These are phyloP conservation scores for Filosporella fistucella DNA, from an alignment of 495 filamentous ascomycete species.

Conservation along the genomic window DNA sequence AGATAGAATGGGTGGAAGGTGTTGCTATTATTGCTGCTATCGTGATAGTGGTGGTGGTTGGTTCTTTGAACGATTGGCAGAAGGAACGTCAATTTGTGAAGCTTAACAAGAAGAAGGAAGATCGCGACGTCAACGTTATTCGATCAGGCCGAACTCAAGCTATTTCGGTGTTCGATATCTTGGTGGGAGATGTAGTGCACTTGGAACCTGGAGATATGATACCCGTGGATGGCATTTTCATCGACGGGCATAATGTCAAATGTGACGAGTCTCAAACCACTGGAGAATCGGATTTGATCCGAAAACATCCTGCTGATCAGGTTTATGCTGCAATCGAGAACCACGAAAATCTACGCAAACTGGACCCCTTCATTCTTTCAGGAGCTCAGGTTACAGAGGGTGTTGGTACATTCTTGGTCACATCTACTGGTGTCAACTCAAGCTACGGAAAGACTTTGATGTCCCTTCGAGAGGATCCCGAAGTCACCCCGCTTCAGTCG, in stretches of 20 bases:
- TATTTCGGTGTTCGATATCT: constrained; percentile 75
- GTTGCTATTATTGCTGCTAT: constrained; percentile 70
- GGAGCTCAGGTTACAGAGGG: constrained; percentile 92
- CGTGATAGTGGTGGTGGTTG: constrained; percentile 61
- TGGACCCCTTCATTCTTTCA: constrained; percentile 93
- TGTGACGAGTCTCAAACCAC: constrained; percentile 83
- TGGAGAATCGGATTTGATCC: constrained; percentile 78
- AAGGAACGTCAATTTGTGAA: constrained; percentile 75
- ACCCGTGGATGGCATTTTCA: constrained; percentile 75
- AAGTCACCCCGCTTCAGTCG: constrained; percentile 90
- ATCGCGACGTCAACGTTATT: constrained; percentile 71
- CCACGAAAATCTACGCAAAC: constrained; percentile 68
- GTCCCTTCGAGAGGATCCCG: constrained; percentile 82
- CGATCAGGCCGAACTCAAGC: constrained; percentile 73
- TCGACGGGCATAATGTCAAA: constrained; percentile 66
- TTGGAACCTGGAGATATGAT: constrained; percentile 88
- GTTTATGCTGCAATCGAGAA: constrained; percentile 78
- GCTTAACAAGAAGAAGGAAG: constrained; percentile 75
- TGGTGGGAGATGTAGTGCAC: constrained; percentile 80
- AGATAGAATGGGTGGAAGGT: constrained; percentile 73
- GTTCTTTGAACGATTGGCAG: constrained; percentile 66
- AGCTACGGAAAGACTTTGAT: constrained; percentile 92
- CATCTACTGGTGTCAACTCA: constrained; percentile 81
- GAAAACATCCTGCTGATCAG: constrained; percentile 68
- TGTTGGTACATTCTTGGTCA: constrained; percentile 77